Evolutionary conservation across 83 land plant genomes (phyloP).

Genomic region (Thuja plicata): DNA sequence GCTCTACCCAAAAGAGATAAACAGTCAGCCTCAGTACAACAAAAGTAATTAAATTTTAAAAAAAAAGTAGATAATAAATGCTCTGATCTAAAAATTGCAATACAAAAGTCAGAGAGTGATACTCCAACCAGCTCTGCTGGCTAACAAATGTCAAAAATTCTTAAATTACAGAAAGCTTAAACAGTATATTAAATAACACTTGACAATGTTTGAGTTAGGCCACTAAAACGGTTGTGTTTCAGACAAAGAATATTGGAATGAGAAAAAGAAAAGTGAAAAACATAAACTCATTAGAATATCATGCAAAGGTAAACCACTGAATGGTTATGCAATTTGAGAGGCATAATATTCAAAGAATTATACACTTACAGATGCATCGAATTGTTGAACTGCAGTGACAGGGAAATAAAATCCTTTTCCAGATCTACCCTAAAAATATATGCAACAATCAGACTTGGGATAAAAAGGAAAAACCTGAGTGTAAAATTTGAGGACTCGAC

Average conservation of each 20-base stretch:
- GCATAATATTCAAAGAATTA: not conserved
- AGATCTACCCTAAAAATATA: slow-evolving; percentile 39
- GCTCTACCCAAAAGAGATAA: not conserved
- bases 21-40: not conserved
- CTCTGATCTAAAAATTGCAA: not conserved
- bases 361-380: slow-evolving; percentile 60
- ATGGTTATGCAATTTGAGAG: not conserved
- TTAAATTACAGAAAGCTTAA: not conserved
- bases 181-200: not conserved
- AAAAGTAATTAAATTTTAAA: not conserved
- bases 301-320: not conserved
- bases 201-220: not conserved
- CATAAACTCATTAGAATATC: not conserved
- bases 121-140: not conserved
- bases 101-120: not conserved
- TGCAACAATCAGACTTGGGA: slow-evolving; percentile 23
- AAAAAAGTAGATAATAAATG: not conserved
- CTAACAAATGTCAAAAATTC: not conserved
- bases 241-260: not conserved
- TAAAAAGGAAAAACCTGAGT: not conserved
- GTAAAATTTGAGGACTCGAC: not conserved
- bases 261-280: not conserved
- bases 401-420: slow-evolving; percentile 69
- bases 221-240: not conserved
- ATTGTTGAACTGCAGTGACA: slow-evolving; percentile 67